phyloP scores from a whole-genome alignment of 2,329 filamentous ascomycete genomes.

The Xylariaceae sp. region DNA sequence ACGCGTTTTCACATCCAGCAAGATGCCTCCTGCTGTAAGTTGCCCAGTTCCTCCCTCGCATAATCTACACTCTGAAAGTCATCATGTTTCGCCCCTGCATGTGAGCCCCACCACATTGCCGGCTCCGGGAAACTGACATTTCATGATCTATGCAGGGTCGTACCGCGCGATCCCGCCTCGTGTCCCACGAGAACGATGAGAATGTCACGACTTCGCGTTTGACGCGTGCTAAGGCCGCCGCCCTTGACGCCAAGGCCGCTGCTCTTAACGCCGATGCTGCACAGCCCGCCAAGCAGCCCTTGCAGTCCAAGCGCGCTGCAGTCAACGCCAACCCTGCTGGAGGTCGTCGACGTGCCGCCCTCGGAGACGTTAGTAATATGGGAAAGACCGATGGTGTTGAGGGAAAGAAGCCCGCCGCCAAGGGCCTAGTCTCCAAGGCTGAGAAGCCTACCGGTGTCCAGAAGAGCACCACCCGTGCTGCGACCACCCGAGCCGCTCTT shows the following conservation, averaged over 20 bases:
- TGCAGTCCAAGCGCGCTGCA: slow-evolving; percentile 66
- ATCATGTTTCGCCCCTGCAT: neutral
- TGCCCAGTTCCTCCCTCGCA: neutral
- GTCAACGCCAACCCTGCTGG: slow-evolving; percentile 44
- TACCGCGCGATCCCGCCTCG: slow-evolving; percentile 65
- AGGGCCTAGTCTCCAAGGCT: slow-evolving; percentile 73
- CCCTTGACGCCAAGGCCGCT: slow-evolving; percentile 58
- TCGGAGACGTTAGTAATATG: slow-evolving; percentile 95
- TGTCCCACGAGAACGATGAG: slow-evolving; percentile 93
- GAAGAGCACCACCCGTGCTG: slow-evolving; percentile 56
- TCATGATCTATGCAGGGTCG: slow-evolving; percentile 48
- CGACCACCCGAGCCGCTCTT: slow-evolving; percentile 58
- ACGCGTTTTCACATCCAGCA: slow-evolving; percentile 18
- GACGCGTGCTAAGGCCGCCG: slow-evolving; percentile 87
- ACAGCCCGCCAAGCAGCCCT: slow-evolving; percentile 54
- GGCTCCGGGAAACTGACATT: slow-evolving; percentile 7
- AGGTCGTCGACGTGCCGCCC: slow-evolving; percentile 69
- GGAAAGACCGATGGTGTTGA: slow-evolving; percentile 68
- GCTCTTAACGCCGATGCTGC: slow-evolving; percentile 56
- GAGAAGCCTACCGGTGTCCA: slow-evolving; percentile 76
- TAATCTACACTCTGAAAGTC: neutral
- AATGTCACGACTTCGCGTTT: slow-evolving; percentile 75
- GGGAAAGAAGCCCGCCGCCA: slow-evolving; percentile 65
- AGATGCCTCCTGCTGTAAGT: slow-evolving; percentile 38
- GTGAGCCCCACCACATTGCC: neutral